Evolutionary conservation across 1,139 yeast genomes (phyloP), one percentile per base, ranked within the genome.

Genomic region (Wickerhamomyces sp.): DNA sequence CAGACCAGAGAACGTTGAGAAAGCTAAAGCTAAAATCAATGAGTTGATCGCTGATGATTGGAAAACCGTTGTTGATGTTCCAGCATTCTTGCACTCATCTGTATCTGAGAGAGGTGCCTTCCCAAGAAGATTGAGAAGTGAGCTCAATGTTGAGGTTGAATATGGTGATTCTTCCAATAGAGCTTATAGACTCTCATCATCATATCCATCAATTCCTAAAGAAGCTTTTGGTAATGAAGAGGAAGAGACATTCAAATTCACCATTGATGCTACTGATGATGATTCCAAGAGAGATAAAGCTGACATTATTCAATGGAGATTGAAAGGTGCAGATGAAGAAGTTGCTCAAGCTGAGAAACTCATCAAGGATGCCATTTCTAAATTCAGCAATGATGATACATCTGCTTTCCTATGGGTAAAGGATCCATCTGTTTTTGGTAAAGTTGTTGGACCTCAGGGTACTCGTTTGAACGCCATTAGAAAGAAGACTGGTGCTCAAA

Each of bases 371-470:
- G 55, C 62, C 41, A 41, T 63, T 54, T 50, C 56, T 31, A 33
- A 58, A 45, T 51, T 60, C 52, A 38, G 54, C 41, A 45, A 51
- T 38, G 58, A 68, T 37, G 62, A 66, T 35, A 52, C 62, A 29
- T 59, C 59, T 30, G 82, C 73, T 11, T 75, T 62, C 57, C 49
- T 76, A 39, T 71, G 75, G 70, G 54, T 68, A 24, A 61, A 73
- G 21, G 63, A 68, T 33, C 55, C 70, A n/a, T 52, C 58, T 23
- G 56, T 58, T 32, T 72, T 73, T 51, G 72, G 83, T 39, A 72
- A 70, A 57, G 68, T 86, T 33, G 72, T 87, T 48, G 96, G 96
- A 6, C 78, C 87, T 16, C 80, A 75, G 49, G 96, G 96, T 31
- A 61, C 78, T 23, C 78, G 73, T 46, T 70, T 86, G 51, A 77